These are phyloP conservation scores for Myochromella boudieri DNA, from an alignment of 768 basidiomycete genomes.

Conservation along the genomic window DNA sequence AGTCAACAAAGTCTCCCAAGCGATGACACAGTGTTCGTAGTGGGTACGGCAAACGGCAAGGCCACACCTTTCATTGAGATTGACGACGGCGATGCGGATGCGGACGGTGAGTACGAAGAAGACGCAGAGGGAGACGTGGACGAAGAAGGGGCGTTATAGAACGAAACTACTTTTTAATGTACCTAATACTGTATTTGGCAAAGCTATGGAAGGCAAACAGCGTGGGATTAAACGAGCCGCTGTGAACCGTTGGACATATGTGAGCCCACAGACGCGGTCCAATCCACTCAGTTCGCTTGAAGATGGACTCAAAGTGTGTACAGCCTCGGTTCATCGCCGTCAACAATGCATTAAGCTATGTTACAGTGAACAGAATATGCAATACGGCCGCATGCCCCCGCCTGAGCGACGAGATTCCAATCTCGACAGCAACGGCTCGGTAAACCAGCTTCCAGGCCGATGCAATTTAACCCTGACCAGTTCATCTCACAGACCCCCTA, in stretches of 20 bases:
- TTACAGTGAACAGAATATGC: constrained; percentile 57
- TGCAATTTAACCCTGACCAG: constrained; percentile 26
- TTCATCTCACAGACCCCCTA: constrained; percentile 45
- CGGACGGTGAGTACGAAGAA: constrained; percentile 44
- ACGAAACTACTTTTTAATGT: constrained; percentile 21
- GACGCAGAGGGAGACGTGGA: constrained; percentile 42
- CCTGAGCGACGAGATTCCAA: constrained; percentile 53
- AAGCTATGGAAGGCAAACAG: constrained; percentile 23
- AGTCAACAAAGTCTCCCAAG: constrained; percentile 57
- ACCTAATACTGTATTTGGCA: constrained; percentile 23
- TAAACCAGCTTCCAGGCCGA: constrained; percentile 34
- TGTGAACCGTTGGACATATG: constrained; percentile 22
- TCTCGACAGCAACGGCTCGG: constrained; percentile 60
- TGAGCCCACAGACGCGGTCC: constrained; percentile 17
- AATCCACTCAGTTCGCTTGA: constrained; percentile 31
- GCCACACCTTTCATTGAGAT: constrained; percentile 17
- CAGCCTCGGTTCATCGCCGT: constrained; percentile 22
- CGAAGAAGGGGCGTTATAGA: constrained; percentile 29
- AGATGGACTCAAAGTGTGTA: constrained; percentile 45
- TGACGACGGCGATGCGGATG: constrained; percentile 31
- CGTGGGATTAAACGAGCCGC: constrained; percentile 28
- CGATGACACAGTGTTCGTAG: constrained; percentile 53
- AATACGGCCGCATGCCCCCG: constrained; percentile 57
- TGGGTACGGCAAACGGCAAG: constrained; percentile 18
- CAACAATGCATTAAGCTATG: constrained; percentile 21